A percentile compares a stretch with the other conserved stretches of the same genome.
Conservation (phyloP, 1,284 basidiomycete species). For the Ganoderma lingzhi region DNA sequence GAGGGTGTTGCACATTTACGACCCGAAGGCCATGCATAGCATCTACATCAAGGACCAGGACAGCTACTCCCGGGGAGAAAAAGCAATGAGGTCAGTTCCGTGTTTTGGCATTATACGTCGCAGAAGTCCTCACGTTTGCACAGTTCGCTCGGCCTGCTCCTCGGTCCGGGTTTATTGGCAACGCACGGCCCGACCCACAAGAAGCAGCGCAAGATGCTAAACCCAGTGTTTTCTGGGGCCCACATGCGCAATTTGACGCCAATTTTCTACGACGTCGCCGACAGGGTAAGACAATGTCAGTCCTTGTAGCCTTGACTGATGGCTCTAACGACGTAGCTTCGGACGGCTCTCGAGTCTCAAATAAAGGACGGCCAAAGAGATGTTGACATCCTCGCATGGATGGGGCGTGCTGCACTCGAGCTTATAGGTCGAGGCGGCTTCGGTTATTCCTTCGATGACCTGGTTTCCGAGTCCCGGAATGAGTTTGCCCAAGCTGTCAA, state of each 20-base stretch:
- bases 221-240: conserved; percentile 38
- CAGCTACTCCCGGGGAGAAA: conserved; percentile 33
- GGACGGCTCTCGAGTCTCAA: conserved; percentile 21
- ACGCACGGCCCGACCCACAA: conserved; percentile 30
- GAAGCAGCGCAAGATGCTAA: conserved; percentile 38
- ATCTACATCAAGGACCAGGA: conserved; percentile 43
- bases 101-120: neutral
- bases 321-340: conserved; percentile 19
- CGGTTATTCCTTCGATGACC: conserved; percentile 49
- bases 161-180: conserved; percentile 17
- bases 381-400: conserved; percentile 48
- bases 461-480: conserved; percentile 36
- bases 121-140: neutral
- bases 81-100: neutral
- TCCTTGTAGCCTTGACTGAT: neutral
- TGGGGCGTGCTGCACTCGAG: conserved; percentile 44
- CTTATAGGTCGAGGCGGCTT: conserved; percentile 43
- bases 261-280: conserved; percentile 34
- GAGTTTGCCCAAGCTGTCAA: conserved; percentile 34
- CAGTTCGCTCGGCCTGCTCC: neutral
- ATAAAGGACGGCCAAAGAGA: conserved; percentile 32
- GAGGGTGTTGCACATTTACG: conserved; percentile 33
- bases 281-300: conserved; percentile 22
- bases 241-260: conserved; percentile 38
- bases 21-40: conserved; percentile 38